Conservation (phyloP, 129 eudicot species). For the Logfia minima region DNA sequence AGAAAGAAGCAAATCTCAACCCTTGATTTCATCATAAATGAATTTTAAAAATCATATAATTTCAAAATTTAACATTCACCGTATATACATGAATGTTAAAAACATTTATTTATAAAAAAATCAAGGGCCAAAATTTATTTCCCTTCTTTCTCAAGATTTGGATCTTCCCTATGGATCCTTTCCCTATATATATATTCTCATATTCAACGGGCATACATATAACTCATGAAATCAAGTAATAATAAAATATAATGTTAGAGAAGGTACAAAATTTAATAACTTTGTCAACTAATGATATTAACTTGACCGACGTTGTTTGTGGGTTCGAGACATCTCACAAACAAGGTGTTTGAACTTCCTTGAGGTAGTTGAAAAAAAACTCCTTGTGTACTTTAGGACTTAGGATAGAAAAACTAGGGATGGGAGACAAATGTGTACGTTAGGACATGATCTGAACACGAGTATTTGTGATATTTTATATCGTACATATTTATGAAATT, state of each 20-base stretch:
- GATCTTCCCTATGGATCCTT: too few relatives aligned
- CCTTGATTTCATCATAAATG: too few relatives aligned
- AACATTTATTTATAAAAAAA: too few relatives aligned
- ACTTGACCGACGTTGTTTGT: not conserved
- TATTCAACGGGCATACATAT: slow-evolving; percentile 6
- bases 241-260: not conserved
- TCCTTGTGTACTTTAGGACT: too few relatives aligned
- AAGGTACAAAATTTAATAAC: not conserved
- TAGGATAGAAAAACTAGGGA: not conserved
- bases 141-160: too few relatives aligned
- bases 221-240: not conserved
- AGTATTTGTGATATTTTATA: slow-evolving; percentile 9
- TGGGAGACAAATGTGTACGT: not conserved
- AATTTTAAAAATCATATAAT: too few relatives aligned
- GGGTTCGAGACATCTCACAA: not conserved
- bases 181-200: slow-evolving; percentile 2
- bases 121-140: too few relatives aligned
- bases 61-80: too few relatives aligned
- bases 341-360: too few relatives aligned
- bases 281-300: not conserved
- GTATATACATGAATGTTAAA: too few relatives aligned
- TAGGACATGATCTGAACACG: not conserved
- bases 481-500: not conserved
- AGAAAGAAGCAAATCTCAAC: too few relatives aligned
- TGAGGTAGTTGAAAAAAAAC: too few relatives aligned